phyloP scores from a whole-genome alignment of 2,329 filamentous ascomycete species.

The Monosporascus sp. region DNA sequence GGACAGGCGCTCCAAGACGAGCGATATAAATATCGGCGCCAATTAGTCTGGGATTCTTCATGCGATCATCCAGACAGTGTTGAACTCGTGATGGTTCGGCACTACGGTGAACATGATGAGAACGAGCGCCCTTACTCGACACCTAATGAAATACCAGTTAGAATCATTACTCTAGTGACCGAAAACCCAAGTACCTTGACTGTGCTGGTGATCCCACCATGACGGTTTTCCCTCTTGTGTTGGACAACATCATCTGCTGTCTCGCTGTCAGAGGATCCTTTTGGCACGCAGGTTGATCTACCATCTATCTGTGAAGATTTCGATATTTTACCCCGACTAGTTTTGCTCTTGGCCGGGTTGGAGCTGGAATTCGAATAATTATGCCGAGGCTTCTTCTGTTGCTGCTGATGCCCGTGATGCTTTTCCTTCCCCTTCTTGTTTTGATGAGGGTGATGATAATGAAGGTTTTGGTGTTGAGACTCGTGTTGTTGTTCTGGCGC shows the following conservation, averaged over 20 bases:
- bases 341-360: conserved; percentile 18
- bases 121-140: background rate
- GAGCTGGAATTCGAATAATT: conserved; percentile 21
- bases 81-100: conserved; percentile 3
- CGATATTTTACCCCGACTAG: background rate
- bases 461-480: conserved; percentile 9
- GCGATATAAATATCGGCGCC: conserved; percentile 48
- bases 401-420: conserved; percentile 1
- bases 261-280: background rate
- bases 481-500: conserved; percentile 16
- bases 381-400: background rate
- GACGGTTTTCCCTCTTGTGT: background rate
- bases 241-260: background rate
- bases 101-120: conserved; percentile 5
- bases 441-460: conserved; percentile 17
- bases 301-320: background rate
- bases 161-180: background rate
- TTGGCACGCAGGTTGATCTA: background rate
- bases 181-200: background rate
- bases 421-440: conserved; percentile 2
- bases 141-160: background rate
- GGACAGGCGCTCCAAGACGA: conserved; percentile 28
- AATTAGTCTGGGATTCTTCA: conserved; percentile 39
- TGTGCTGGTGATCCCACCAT: background rate
- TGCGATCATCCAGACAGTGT: conserved; percentile 29